Evolutionary conservation across 1,284 basidiomycete species (phyloP).

Genomic region (Takashimella koratensis): DNA sequence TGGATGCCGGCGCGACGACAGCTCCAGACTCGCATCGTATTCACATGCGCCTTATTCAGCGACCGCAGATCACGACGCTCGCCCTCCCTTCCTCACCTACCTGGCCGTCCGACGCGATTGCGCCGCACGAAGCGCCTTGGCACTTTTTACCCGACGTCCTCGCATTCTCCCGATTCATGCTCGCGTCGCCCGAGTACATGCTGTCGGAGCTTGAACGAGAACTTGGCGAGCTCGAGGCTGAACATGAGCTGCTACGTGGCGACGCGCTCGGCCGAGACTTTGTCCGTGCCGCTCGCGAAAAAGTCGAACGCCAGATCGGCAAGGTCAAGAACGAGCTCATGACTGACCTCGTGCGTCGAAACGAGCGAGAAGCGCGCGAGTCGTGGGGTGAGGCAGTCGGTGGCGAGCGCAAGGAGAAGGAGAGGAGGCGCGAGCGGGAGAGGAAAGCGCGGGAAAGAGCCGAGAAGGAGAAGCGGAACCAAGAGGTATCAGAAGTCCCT

Average conservation of each 20-base stretch:
- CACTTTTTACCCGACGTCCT: constrained; percentile 92
- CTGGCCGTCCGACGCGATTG: constrained; percentile 91
- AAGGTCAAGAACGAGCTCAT: constrained; percentile 68
- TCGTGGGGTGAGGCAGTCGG: constrained; percentile 42
- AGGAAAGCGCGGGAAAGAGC: constrained; percentile 29
- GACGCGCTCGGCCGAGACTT: constrained; percentile 77
- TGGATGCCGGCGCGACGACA: constrained; percentile 2
- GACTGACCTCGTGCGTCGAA: constrained; percentile 51
- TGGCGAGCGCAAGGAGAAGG: constrained; percentile 45
- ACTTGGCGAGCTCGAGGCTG: constrained; percentile 60
- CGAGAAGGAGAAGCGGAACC: constrained; percentile 11
- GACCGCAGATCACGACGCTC: constrained; percentile 92
- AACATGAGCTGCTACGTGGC: constrained; percentile 58
- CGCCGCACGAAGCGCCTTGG: constrained; percentile 82
- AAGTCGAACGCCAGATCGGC: constrained; percentile 69
- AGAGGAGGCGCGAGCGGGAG: constrained; percentile 49
- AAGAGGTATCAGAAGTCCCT: constrained; percentile 7
- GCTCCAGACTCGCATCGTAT: constrained; percentile 47
- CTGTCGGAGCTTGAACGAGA: constrained; percentile 69
- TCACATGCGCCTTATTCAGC: constrained; percentile 84
- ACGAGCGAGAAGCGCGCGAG: constrained; percentile 38
- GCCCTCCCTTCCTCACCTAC: constrained; percentile 85
- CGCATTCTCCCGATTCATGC: constrained; percentile 88
- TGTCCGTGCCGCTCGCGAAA: constrained; percentile 71
- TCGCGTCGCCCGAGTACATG: constrained; percentile 84